Percentiles rank a stretch among this genome's conserved stretches.
Conservation (phyloP, 73 alveolate species). For the Breviolum minutum region DNA sequence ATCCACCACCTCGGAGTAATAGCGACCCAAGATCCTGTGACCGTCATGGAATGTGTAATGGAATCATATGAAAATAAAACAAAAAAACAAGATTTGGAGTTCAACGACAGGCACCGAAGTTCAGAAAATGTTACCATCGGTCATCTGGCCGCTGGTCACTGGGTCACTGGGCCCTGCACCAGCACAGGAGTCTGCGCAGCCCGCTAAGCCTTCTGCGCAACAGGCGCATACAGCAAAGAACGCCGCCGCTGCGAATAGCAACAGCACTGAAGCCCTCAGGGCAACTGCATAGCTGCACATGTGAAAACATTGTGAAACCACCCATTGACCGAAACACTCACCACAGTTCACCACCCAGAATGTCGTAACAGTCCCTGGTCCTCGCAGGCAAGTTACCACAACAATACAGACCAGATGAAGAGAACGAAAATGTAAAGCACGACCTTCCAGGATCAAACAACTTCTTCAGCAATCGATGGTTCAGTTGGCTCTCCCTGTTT, state of each 20-base stretch:
- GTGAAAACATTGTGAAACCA: too few species aligned
- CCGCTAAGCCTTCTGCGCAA: conserved; percentile 42
- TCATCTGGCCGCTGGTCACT: too few species aligned
- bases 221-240: conserved; percentile 64
- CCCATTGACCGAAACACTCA: too few species aligned
- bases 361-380: background rate
- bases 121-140: too few species aligned
- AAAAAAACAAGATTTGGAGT: too few species aligned
- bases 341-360: too few species aligned
- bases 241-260: conserved; percentile 26
- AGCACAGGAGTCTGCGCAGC: conserved; percentile 57
- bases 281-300: background rate
- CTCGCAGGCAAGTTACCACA: conserved; percentile 24
- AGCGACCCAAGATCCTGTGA: background rate
- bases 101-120: too few species aligned
- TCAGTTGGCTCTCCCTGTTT: background rate
- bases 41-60: background rate
- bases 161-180: background rate
- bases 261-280: conserved; percentile 41
- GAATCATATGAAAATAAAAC: too few species aligned
- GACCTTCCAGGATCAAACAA: background rate
- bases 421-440: conserved; percentile 45
- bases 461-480: background rate
- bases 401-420: conserved; percentile 55
- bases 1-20: background rate